A percentile compares a stretch with the other conserved stretches of the same genome.
These are phyloP conservation scores for Juncus inflexus DNA, from an alignment of 176 grass and related monocot genomes.

Conservation along the genomic window DNA sequence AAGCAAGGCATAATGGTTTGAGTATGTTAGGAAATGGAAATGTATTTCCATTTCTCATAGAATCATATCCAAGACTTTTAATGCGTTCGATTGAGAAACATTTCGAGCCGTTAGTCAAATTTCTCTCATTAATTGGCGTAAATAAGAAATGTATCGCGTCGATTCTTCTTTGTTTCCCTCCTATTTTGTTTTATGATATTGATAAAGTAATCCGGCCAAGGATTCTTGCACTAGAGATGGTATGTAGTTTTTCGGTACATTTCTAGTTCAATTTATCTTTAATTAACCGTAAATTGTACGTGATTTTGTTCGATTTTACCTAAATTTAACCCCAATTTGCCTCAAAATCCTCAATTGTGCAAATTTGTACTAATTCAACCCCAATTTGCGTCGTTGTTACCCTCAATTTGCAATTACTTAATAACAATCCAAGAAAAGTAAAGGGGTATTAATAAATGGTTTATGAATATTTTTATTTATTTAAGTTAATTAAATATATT, in stretches of 20 bases:
- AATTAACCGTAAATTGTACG: no score
- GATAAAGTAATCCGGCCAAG: constrained; percentile 67
- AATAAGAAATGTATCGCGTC: constrained; percentile 35
- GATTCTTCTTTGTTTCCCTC: constrained; percentile 67
- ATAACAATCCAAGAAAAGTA: not conserved
- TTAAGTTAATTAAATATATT: constrained; percentile 25
- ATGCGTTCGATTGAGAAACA: constrained; percentile 51
- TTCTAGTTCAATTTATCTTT: no score
- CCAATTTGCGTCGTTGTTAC: no score
- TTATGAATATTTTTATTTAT: not conserved
- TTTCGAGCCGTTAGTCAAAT: constrained; percentile 53
- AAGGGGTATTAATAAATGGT: constrained; percentile 5
- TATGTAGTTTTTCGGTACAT: constrained; percentile 23
- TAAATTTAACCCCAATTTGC: not conserved
- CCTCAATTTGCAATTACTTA: no score
- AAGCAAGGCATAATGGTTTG: constrained; percentile 75
- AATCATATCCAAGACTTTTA: constrained; percentile 90
- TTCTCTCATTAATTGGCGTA: constrained; percentile 39
- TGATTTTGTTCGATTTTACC: no score
- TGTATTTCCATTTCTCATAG: constrained; percentile 64
- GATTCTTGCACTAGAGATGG: constrained; percentile 67
- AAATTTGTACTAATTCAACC: not conserved
- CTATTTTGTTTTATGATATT: constrained; percentile 53
- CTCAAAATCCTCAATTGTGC: not conserved
- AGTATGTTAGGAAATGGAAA: constrained; percentile 55